These are phyloP conservation scores for Sphagnum fallax DNA, from an alignment of 228 moss, liverwort and hornwort species.

Conservation along the genomic window DNA sequence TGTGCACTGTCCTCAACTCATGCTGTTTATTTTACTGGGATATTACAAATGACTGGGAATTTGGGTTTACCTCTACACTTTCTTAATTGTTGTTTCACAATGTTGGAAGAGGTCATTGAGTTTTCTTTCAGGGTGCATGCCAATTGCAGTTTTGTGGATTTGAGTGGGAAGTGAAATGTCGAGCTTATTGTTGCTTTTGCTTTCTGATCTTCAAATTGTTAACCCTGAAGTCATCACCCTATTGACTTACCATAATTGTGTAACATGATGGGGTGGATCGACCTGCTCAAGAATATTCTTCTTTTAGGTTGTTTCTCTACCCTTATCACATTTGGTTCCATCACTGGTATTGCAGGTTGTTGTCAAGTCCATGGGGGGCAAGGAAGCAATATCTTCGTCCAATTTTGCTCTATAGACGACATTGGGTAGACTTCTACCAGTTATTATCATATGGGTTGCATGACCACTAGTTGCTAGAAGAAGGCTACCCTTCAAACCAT, in stretches of 20 bases:
- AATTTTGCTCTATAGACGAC: constrained; percentile 47
- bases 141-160: not conserved
- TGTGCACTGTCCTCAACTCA: constrained; percentile 81
- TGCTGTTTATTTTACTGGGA: constrained; percentile 96
- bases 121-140: not conserved
- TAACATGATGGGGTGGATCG: not conserved
- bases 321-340: not conserved
- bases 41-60: constrained; percentile 91
- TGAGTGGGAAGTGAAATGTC: not conserved
- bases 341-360: constrained; percentile 18
- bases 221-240: not conserved
- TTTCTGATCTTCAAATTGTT: not conserved
- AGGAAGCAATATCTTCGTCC: constrained; percentile 58
- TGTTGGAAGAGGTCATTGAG: too few relatives aligned
- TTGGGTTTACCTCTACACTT: constrained; percentile 51
- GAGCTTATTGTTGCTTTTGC: not conserved
- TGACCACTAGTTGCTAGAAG: too few relatives aligned
- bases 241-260: not conserved
- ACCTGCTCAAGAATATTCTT: not conserved
- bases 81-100: not conserved
- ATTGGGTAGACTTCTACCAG: constrained; percentile 39
- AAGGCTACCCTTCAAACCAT: too few relatives aligned
- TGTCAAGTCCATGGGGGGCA: constrained; percentile 49
- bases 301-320: not conserved
- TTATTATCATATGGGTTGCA: too few relatives aligned